A percentile compares a stretch with the other conserved stretches of the same genome.
phyloP scores from a whole-genome alignment of 495 filamentous ascomycete species.

The Tuber microsphaerosporum region DNA sequence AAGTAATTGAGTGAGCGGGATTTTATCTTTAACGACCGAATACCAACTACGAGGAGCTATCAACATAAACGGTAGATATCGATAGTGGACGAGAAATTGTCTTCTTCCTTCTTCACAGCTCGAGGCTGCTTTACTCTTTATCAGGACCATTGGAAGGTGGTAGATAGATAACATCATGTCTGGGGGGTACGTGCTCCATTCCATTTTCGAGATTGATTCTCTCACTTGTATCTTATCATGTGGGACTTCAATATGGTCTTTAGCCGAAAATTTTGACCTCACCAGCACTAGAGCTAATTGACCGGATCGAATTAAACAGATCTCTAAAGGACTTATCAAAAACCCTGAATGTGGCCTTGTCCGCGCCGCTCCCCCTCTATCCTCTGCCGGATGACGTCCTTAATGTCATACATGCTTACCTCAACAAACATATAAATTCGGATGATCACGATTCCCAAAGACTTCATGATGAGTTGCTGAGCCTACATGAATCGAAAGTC shows the following conservation, averaged over 20 bases:
- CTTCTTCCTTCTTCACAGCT: neutral
- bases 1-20: conserved; percentile 1
- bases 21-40: neutral
- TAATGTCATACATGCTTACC: conserved; percentile 54
- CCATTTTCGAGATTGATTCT: conserved; percentile 10
- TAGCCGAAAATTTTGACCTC: neutral
- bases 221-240: conserved; percentile 8
- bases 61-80: neutral
- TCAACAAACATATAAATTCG: conserved; percentile 53
- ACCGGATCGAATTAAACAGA: conserved; percentile 39
- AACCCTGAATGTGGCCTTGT: conserved; percentile 52
- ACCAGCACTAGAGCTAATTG: neutral
- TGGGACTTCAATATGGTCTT: neutral
- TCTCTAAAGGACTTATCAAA: conserved; percentile 57
- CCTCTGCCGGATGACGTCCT: conserved; percentile 59
- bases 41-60: neutral
- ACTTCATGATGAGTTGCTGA: conserved; percentile 60
- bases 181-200: conserved; percentile 29
- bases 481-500: conserved; percentile 54
- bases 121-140: neutral
- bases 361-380: conserved; percentile 45
- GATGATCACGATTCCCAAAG: conserved; percentile 57
- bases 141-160: neutral
- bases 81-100: neutral
- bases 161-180: conserved; percentile 28